phyloP scores from a whole-genome alignment of 2,329 filamentous ascomycete species.

The Fonsecaea pedrosoi region DNA sequence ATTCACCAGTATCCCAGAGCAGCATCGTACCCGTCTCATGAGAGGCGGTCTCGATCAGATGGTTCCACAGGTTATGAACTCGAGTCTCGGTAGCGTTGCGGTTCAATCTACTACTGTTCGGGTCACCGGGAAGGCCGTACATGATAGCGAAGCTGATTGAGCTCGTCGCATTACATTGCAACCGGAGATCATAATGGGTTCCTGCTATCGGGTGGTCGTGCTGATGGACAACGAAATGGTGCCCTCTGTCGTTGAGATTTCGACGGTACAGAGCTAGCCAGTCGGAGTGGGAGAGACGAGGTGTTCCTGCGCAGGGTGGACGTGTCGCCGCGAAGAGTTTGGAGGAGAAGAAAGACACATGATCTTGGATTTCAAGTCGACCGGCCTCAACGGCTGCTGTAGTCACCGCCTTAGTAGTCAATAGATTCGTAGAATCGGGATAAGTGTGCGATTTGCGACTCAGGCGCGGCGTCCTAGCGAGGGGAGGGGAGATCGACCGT shows the following conservation, averaged over 20 bases:
- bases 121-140: conserved; percentile 67
- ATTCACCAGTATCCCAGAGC: conserved; percentile 69
- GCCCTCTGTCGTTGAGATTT: conserved; percentile 55
- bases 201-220: conserved; percentile 75
- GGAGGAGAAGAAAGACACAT: conserved; percentile 56
- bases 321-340: conserved; percentile 48
- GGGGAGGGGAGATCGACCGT: conserved; percentile 34
- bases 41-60: conserved; percentile 66
- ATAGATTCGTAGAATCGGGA: conserved; percentile 4
- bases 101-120: conserved; percentile 61
- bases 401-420: conserved; percentile 8
- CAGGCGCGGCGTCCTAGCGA: conserved; percentile 16
- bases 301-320: conserved; percentile 33
- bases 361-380: conserved; percentile 54
- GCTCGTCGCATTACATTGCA: conserved; percentile 72
- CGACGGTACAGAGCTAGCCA: conserved; percentile 57
- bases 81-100: conserved; percentile 68
- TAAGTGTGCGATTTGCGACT: conserved; percentile 8
- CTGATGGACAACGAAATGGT: conserved; percentile 73
- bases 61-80: conserved; percentile 68
- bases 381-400: conserved; percentile 61
- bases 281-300: conserved; percentile 50
- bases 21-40: conserved; percentile 63
- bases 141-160: conserved; percentile 69
- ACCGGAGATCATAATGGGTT: conserved; percentile 71